Percentiles rank a stretch among this genome's conserved stretches.
Evolutionary conservation across 1,284 basidiomycete species (phyloP).

Genomic region (Hypsizygus ulmarius): DNA sequence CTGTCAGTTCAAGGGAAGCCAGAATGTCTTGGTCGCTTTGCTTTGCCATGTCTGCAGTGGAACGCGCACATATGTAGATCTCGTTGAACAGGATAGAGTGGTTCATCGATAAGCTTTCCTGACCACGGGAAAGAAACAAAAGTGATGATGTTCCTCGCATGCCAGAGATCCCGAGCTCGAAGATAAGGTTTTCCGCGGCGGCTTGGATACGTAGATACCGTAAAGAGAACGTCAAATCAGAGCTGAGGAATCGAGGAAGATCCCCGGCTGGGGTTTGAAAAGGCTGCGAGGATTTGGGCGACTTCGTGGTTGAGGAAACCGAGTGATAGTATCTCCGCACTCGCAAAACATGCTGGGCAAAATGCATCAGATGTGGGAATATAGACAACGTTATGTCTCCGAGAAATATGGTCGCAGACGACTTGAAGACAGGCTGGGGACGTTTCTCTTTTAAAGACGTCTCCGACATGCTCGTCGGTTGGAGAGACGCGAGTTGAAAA

Average conservation of each 20-base stretch:
- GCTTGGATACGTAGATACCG: conserved; percentile 51
- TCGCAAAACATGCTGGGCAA: conserved; percentile 57
- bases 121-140: conserved; percentile 20
- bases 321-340: conserved; percentile 35
- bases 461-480: conserved; percentile 37
- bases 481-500: conserved; percentile 27
- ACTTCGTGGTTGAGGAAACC: background rate
- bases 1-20: conserved; percentile 51
- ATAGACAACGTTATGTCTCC: conserved; percentile 48
- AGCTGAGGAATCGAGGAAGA: conserved; percentile 20
- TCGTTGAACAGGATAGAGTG: conserved; percentile 46
- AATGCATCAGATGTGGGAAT: conserved; percentile 60
- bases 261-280: background rate
- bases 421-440: conserved; percentile 33
- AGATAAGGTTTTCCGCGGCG: conserved; percentile 42
- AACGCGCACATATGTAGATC: conserved; percentile 56
- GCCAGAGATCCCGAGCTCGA: conserved; percentile 43
- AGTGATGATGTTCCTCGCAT: conserved; percentile 39
- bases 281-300: background rate
- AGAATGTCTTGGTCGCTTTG: conserved; percentile 51
- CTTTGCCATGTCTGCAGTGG: conserved; percentile 37
- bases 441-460: conserved; percentile 39
- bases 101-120: conserved; percentile 42
- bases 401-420: conserved; percentile 38
- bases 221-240: conserved; percentile 35